Percentiles rank a stretch among this genome's conserved stretches.
Evolutionary conservation across 2,329 filamentous ascomycete genomes (phyloP).

Genomic region (Scolecobasidium constrictum): DNA sequence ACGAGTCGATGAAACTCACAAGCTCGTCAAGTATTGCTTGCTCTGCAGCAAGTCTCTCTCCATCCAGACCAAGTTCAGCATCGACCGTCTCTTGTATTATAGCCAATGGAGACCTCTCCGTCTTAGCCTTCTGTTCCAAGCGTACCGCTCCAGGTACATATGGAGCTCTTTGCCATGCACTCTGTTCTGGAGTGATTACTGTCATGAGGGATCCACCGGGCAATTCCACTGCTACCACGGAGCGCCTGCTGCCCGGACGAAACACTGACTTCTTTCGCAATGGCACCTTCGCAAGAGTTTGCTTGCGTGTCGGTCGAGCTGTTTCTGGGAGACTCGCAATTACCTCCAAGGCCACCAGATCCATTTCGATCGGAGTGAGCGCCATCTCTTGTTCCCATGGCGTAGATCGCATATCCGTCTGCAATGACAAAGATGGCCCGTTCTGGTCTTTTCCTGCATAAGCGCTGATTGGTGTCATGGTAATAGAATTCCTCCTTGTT

Average conservation of each 20-base stretch:
- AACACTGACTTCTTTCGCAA: too few species aligned
- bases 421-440: too few species aligned
- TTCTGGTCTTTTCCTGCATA: too few species aligned
- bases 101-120: background rate
- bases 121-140: background rate
- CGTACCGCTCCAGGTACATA: background rate
- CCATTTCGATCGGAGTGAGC: background rate
- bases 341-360: background rate
- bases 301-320: background rate
- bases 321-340: background rate
- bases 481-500: too few species aligned
- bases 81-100: background rate
- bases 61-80: background rate
- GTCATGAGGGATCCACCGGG: background rate
- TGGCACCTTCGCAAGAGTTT: background rate
- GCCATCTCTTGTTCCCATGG: background rate
- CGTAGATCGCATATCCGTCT: too few species aligned
- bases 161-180: background rate
- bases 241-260: background rate
- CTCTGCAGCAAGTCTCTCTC: background rate
- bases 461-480: too few species aligned
- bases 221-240: background rate
- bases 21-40: background rate
- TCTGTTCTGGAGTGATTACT: background rate
- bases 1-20: background rate